Evolutionary conservation across 768 basidiomycete species (phyloP).

Genomic region (Mycena maculata): DNA sequence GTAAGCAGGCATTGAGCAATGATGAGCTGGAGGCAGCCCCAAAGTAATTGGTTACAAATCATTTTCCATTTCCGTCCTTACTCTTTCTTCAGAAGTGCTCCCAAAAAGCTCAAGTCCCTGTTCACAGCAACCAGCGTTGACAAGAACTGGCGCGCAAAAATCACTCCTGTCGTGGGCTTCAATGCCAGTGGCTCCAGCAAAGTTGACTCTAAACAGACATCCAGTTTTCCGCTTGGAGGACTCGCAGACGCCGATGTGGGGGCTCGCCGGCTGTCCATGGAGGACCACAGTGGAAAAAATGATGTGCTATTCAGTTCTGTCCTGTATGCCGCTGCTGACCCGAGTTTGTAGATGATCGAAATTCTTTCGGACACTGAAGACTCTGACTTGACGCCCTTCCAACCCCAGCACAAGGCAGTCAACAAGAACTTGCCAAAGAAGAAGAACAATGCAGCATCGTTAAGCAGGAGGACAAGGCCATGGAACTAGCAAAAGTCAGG

Average conservation of each 20-base stretch:
- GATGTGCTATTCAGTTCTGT: neutral
- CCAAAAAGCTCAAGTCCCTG: conserved; percentile 1
- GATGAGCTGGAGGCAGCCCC: conserved; percentile 1
- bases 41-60: too few species aligned
- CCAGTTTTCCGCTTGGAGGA: neutral
- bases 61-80: neutral
- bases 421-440: too few species aligned
- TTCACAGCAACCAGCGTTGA: neutral
- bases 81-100: neutral
- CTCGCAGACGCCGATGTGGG: neutral
- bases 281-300: neutral
- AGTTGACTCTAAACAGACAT: too few species aligned
- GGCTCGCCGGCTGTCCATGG: neutral
- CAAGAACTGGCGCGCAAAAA: neutral
- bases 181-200: neutral
- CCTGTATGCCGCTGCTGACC: neutral
- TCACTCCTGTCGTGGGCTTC: neutral
- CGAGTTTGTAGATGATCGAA: neutral
- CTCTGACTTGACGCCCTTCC: neutral
- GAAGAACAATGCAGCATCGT: neutral
- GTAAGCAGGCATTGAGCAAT: neutral
- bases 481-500: neutral
- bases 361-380: neutral
- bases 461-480: neutral
- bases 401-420: too few species aligned